These are phyloP conservation scores for Ceratocystis destructans DNA, from an alignment of 2,329 filamentous ascomycete species.

Conservation along the genomic window DNA sequence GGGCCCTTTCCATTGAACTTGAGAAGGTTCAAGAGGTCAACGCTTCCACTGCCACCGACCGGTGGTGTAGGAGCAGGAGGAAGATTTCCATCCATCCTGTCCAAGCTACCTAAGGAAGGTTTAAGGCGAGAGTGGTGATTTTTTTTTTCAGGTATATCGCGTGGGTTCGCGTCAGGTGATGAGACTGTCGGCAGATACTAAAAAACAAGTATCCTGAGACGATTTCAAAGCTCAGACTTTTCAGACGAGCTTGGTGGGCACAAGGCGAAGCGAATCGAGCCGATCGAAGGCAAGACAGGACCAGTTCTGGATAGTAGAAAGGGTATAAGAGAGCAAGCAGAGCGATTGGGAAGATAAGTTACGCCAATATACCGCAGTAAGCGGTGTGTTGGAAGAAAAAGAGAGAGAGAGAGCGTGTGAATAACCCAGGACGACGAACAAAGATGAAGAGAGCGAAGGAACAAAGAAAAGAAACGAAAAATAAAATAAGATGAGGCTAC, in stretches of 20 bases:
- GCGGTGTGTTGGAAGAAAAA: background rate
- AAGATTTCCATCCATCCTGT: slow-evolving; percentile 26
- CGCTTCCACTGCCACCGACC: slow-evolving; percentile 26
- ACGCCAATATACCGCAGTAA: background rate
- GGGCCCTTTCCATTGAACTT: slow-evolving; percentile 39
- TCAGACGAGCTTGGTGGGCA: slow-evolving; percentile 16
- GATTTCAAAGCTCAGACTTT: slow-evolving; percentile 20
- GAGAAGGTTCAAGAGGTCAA: slow-evolving; percentile 45
- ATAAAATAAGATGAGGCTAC: background rate
- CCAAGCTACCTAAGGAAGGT: background rate
- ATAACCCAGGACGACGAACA: background rate
- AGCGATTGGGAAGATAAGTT: background rate
- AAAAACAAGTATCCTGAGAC: slow-evolving; percentile 18
- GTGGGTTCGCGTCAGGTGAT: slow-evolving; percentile 13
- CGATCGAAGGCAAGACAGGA: slow-evolving; percentile 3
- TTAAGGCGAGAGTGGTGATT: too few relatives aligned
- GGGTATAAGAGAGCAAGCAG: background rate
- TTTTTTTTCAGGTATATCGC: background rate
- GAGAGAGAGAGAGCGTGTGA: background rate
- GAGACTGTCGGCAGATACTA: background rate
- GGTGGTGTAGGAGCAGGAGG: slow-evolving; percentile 40
- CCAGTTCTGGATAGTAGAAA: background rate
- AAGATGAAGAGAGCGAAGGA: slow-evolving; percentile 1
- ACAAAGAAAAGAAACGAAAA: background rate
- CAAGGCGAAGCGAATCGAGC: slow-evolving; percentile 12